Evolutionary conservation across 2,329 filamentous ascomycete species (phyloP).

Genomic region (Coniochaeta sp.): DNA sequence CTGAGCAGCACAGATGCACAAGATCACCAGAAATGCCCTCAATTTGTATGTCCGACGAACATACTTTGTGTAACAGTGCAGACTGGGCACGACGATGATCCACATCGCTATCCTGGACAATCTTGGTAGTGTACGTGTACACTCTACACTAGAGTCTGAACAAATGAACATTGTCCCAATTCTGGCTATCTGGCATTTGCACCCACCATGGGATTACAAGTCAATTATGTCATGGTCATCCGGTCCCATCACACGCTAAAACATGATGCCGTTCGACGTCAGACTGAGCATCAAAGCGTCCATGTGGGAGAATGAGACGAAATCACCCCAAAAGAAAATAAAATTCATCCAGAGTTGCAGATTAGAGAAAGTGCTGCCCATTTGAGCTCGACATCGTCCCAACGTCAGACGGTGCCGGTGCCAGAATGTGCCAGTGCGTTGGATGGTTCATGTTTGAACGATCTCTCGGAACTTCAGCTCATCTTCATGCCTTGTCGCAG

Average conservation of each 20-base stretch:
- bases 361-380: not conserved
- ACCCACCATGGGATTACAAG: not conserved
- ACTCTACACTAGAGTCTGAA: too few relatives aligned
- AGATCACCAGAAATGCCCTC: not conserved
- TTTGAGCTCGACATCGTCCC: not conserved
- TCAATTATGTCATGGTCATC: not conserved
- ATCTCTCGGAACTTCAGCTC: constrained; percentile 13
- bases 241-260: not conserved
- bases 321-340: not conserved
- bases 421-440: not conserved
- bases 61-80: too few relatives aligned
- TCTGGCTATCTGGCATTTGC: not conserved
- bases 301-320: not conserved
- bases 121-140: too few relatives aligned
- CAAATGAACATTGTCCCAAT: too few relatives aligned
- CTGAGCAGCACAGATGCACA: not conserved
- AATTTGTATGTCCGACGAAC: too few relatives aligned
- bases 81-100: too few relatives aligned
- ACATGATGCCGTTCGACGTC: not conserved
- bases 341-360: not conserved
- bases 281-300: not conserved
- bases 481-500: constrained; percentile 13
- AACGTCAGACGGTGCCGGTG: constrained; percentile 1
- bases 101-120: too few relatives aligned
- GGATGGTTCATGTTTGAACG: not conserved